Evolutionary conservation across 2,329 filamentous ascomycete genomes (phyloP).

Genomic region (Diaporthe destruens): DNA sequence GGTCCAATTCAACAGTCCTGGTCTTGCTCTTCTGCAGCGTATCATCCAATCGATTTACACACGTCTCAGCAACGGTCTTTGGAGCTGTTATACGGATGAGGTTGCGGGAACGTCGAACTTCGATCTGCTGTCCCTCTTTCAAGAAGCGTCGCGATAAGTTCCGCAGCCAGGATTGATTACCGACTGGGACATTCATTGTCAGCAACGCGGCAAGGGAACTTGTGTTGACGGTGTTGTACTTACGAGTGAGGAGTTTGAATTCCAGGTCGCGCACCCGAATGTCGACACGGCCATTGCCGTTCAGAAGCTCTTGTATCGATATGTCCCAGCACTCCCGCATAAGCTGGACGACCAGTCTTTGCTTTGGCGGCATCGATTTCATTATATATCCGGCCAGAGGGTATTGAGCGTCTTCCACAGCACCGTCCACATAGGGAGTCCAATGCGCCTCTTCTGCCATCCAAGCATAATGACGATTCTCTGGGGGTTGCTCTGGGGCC

Average conservation of each 20-base stretch:
- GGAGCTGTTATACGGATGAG: conserved; percentile 54
- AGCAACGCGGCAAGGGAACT: neutral
- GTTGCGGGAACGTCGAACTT: conserved; percentile 48
- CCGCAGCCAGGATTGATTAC: conserved; percentile 52
- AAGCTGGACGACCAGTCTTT: conserved; percentile 56
- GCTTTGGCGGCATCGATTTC: conserved; percentile 53
- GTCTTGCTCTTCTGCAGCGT: conserved; percentile 48
- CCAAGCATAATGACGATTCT: conserved; percentile 52
- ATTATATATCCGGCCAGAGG: conserved; percentile 49
- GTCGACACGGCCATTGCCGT: conserved; percentile 56
- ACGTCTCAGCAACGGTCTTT: conserved; percentile 51
- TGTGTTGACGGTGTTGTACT: conserved; percentile 44
- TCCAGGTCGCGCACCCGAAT: conserved; percentile 56
- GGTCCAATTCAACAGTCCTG: conserved; percentile 45
- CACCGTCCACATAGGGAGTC: conserved; percentile 51
- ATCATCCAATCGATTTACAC: conserved; percentile 52
- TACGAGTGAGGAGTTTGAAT: conserved; percentile 61
- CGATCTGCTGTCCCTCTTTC: conserved; percentile 54
- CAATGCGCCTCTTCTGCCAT: conserved; percentile 57
- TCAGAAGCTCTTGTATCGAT: conserved; percentile 59
- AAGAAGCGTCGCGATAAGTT: conserved; percentile 49
- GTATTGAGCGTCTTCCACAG: conserved; percentile 42
- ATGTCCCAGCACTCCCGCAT: conserved; percentile 65
- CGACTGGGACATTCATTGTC: conserved; percentile 47
- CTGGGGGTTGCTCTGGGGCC: no score